Evolutionary conservation across 2,329 filamentous ascomycete genomes (phyloP).

Genomic region (Hypoxylon sp.): DNA sequence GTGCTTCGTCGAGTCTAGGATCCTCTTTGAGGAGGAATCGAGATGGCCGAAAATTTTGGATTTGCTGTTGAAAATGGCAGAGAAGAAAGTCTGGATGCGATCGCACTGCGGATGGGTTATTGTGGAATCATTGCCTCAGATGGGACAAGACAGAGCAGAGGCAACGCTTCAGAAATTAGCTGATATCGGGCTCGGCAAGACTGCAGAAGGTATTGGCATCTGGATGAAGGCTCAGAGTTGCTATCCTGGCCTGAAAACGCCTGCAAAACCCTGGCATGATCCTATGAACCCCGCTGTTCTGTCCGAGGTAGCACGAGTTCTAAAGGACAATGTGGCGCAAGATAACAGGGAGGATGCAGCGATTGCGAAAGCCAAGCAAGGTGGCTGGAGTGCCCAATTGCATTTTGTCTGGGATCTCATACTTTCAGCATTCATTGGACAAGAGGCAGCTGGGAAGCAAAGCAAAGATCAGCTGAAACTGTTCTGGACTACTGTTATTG

Average conservation of each 20-base stretch:
- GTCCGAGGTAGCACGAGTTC: constrained; percentile 77
- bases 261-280: constrained; percentile 82
- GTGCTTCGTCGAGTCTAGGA: constrained; percentile 84
- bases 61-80: constrained; percentile 79
- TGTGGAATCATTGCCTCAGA: constrained; percentile 78
- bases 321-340: constrained; percentile 80
- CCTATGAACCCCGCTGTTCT: constrained; percentile 80
- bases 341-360: constrained; percentile 63
- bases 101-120: constrained; percentile 90
- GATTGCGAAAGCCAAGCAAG: constrained; percentile 70
- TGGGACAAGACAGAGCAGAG: constrained; percentile 71
- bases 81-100: constrained; percentile 89
- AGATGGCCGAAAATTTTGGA: constrained; percentile 79
- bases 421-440: constrained; percentile 67
- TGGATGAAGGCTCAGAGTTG: constrained; percentile 80
- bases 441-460: constrained; percentile 53
- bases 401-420: constrained; percentile 92
- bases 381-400: constrained; percentile 83
- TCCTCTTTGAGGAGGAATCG: constrained; percentile 74
- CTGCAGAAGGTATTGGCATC: constrained; percentile 89
- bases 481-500: constrained; percentile 90
- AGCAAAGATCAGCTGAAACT: constrained; percentile 72
- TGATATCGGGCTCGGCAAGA: constrained; percentile 78
- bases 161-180: constrained; percentile 74
- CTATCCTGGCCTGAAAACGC: constrained; percentile 76